Evolutionary conservation across 805 yeast species (phyloP).

Genomic region (Kregervanrija fluxuum): DNA sequence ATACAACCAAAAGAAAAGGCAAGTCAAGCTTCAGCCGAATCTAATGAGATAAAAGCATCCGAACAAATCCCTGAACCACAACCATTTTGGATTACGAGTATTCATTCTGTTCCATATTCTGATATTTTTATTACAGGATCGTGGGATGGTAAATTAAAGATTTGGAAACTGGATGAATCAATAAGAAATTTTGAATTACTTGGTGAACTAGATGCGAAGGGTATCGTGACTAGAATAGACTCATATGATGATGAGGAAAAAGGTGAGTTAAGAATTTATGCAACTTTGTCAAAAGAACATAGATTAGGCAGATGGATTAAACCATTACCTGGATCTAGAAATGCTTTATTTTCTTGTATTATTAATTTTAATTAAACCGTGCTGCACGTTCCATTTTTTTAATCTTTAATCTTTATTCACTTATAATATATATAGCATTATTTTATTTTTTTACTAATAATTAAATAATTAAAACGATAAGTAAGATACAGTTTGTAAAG

Average conservation of each 20-base stretch:
- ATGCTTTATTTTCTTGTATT: constrained; percentile 56
- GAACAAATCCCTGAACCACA: constrained; percentile 60
- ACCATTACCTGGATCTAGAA: constrained; percentile 58
- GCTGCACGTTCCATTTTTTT: not conserved
- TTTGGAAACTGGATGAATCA: constrained; percentile 71
- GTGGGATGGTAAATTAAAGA: constrained; percentile 66
- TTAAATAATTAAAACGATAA: too few relatives aligned
- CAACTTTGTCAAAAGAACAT: constrained; percentile 76
- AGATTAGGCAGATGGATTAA: constrained; percentile 82
- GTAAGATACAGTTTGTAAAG: too few relatives aligned
- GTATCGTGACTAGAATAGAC: constrained; percentile 62
- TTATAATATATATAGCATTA: too few relatives aligned
- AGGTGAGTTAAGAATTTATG: constrained; percentile 49
- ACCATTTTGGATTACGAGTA: constrained; percentile 81
- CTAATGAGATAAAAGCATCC: constrained; percentile 27
- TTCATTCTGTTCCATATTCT: constrained; percentile 77
- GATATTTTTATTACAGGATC: constrained; percentile 86
- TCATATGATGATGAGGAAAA: constrained; percentile 44
- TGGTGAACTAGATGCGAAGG: constrained; percentile 56
- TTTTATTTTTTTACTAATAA: too few relatives aligned
- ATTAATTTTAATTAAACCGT: constrained; percentile 22
- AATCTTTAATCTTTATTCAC: not conserved
- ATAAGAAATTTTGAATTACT: constrained; percentile 52
- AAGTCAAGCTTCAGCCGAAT: constrained; percentile 49
- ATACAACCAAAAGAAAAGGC: constrained; percentile 34